Conservation (phyloP, 768 basidiomycete species). For the Sporobolomyces roseus region DNA sequence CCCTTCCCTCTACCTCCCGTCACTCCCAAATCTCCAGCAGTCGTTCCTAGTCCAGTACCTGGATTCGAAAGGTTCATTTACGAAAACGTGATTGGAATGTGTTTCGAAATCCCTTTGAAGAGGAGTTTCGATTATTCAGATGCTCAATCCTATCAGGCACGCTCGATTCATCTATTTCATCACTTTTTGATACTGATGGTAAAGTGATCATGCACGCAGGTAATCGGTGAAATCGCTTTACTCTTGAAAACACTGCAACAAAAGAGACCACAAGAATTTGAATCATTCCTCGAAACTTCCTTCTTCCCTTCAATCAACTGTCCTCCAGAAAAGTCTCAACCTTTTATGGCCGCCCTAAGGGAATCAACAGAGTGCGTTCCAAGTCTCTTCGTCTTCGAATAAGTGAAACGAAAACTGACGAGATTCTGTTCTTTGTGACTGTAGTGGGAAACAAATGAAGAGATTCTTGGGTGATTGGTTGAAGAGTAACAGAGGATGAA, state of each 20-base stretch:
- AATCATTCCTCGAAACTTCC: conserved; percentile 69
- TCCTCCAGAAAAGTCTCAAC: conserved; percentile 60
- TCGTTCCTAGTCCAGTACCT: conserved; percentile 55
- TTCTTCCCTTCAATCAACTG: conserved; percentile 87
- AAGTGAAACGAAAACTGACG: not conserved
- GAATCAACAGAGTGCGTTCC: conserved; percentile 38
- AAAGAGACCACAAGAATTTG: conserved; percentile 74
- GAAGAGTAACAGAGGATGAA: conserved; percentile 5
- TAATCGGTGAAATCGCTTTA: conserved; percentile 81
- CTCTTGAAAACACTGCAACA: conserved; percentile 74
- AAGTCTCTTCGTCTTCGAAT: not conserved
- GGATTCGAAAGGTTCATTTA: conserved; percentile 93
- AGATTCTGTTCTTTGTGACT: not conserved
- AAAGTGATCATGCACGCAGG: conserved; percentile 53
- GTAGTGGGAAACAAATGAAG: conserved; percentile 40
- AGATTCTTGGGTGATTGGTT: conserved; percentile 39
- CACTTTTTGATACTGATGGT: too few species aligned
- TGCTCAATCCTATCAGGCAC: conserved; percentile 74
- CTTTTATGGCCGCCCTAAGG: conserved; percentile 34
- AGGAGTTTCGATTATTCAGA: conserved; percentile 83
- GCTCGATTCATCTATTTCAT: too few species aligned
- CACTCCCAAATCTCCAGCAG: not conserved
- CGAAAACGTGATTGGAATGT: conserved; percentile 72
- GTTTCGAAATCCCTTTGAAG: conserved; percentile 73
- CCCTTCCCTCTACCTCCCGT: conserved; percentile 51